Evolutionary conservation across 768 basidiomycete genomes (phyloP).

Genomic region (Paxillus rubicundulus): DNA sequence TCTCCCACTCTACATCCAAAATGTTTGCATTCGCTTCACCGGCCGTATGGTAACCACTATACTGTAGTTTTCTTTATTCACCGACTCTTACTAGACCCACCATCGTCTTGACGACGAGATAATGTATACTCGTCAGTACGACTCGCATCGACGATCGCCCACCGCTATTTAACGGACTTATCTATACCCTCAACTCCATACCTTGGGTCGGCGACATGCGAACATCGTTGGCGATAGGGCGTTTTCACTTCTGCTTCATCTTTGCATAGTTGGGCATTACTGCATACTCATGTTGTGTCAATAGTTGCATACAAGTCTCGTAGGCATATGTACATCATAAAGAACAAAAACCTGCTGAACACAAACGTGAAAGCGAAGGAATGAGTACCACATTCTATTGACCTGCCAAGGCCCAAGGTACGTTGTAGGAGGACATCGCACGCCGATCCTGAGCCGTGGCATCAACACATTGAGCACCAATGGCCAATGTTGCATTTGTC

Average conservation of each 20-base stretch:
- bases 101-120: conserved; percentile 31
- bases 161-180: conserved; percentile 31
- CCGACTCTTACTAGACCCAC: conserved; percentile 20
- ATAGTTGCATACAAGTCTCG: conserved; percentile 34
- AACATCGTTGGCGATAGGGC: conserved; percentile 17
- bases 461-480: conserved; percentile 4
- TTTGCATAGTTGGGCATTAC: conserved; percentile 22
- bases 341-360: conserved; percentile 30
- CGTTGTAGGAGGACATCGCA: background rate
- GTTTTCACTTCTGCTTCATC: conserved; percentile 24
- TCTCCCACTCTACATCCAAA: conserved; percentile 46
- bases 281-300: conserved; percentile 38
- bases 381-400: no score
- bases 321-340: conserved; percentile 37
- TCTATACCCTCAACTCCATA: conserved; percentile 29
- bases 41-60: conserved; percentile 52
- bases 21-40: conserved; percentile 67
- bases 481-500: background rate
- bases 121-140: conserved; percentile 23
- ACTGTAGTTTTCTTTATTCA: conserved; percentile 22
- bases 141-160: conserved; percentile 7
- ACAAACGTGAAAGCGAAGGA: conserved; percentile 7
- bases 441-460: background rate
- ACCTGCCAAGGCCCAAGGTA: no score
- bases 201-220: conserved; percentile 27